Evolutionary conservation across 768 basidiomycete species (phyloP), one percentile per base, ranked within the genome.

Genomic region (Suillus variegatus): DNA sequence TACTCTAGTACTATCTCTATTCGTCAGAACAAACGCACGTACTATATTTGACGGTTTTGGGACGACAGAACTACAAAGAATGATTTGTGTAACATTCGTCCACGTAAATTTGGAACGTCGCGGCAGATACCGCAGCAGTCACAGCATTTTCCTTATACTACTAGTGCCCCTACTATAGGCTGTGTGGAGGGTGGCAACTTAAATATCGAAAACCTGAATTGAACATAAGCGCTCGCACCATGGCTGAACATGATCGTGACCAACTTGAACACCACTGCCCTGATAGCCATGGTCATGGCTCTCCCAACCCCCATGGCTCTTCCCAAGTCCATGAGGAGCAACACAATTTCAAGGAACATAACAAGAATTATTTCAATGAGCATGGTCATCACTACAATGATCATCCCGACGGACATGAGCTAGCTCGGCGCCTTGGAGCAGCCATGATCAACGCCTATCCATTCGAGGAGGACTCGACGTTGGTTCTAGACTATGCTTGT

Each of bases 401-500:
- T 12, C 67, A 47, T 8, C 75, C 67, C 7, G 62, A 68, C 14
- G 71, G 65, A 12, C 61, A 68, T 5, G 61, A 70, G 63, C 61
- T 69, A 13, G 73, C 79, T 0, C 66, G 69, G 43, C 65, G 66
- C 20, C 63, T 75, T 20, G 74, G 72, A 0, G 62, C 58, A 18
- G 75, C 72, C 2, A 79, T 84, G 65, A 52, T 67, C n/a, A 58
- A 72, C 44, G 69, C 68, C 3, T 85, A 84, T 66, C 67, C 77
- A 0, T 88, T 93, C 69, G 79, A 87, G 62, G 83, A 84, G 52
- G 81, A 85, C 36, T 70, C 69, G 7, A 92, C 91, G 6, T 79
- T 75, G 7, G 79, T 89, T 20, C 79, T 93, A 82, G 92, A 93
- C 69, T 93, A 84, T 70, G 91, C 91, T 6, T 93, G 91, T 72